Conservation (phyloP, 2,329 filamentous ascomycete species). For the Arthrobotrys musiformis region DNA sequence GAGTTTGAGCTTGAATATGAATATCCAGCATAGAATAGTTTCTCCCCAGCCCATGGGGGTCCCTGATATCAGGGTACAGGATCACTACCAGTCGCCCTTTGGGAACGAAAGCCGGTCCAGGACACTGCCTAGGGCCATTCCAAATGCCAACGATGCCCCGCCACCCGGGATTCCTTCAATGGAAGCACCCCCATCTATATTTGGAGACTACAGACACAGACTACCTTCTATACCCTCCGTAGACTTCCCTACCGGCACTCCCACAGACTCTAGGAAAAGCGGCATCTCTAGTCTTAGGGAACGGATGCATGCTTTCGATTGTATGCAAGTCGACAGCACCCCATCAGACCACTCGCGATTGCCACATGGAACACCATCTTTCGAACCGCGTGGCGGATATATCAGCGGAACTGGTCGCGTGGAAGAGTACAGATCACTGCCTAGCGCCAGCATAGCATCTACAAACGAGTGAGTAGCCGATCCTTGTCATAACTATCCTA, state of each 20-base stretch:
- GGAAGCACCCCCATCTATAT: slow-evolving; percentile 48
- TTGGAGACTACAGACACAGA: slow-evolving; percentile 48
- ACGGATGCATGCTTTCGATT: slow-evolving; percentile 46
- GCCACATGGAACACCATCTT: slow-evolving; percentile 13
- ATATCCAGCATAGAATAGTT: slow-evolving; percentile 52
- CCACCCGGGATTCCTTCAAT: slow-evolving; percentile 51
- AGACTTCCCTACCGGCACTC: slow-evolving; percentile 29
- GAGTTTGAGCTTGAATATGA: slow-evolving; percentile 27
- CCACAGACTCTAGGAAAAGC: slow-evolving; percentile 31
- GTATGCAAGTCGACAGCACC: slow-evolving; percentile 47
- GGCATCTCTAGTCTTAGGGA: slow-evolving; percentile 52
- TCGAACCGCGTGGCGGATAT: slow-evolving; percentile 32
- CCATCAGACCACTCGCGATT: slow-evolving; percentile 20
- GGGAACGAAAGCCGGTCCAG: slow-evolving; percentile 25
- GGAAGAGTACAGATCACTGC: slow-evolving; percentile 37
- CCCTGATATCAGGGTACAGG: slow-evolving; percentile 53
- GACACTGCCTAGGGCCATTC: slow-evolving; percentile 48
- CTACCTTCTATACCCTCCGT: slow-evolving; percentile 37
- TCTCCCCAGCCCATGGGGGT: slow-evolving; percentile 51
- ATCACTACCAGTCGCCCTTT: slow-evolving; percentile 43
- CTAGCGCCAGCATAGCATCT: slow-evolving; percentile 30
- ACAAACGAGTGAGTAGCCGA: slow-evolving; percentile 46
- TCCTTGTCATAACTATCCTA: neutral
- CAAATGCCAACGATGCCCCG: slow-evolving; percentile 44
- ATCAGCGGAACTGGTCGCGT: slow-evolving; percentile 21